Conservation (phyloP, 805 yeast genomes). For the Candida coleopterorum region DNA sequence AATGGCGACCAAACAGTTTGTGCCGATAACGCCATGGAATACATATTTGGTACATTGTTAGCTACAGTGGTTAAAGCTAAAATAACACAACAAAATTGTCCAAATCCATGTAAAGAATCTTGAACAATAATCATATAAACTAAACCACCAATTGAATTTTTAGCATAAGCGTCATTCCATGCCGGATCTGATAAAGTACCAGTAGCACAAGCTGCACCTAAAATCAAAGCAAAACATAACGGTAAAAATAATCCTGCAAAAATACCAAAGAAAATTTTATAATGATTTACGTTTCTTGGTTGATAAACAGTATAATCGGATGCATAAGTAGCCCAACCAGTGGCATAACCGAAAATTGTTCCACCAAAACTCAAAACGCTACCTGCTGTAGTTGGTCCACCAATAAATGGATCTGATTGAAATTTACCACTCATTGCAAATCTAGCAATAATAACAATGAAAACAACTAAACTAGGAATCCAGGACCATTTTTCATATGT, state of each 20-base stretch:
- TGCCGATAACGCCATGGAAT: slow-evolving; percentile 81
- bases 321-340: slow-evolving; percentile 94
- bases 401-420: slow-evolving; percentile 41
- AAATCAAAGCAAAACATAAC: slow-evolving; percentile 62
- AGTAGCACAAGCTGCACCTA: slow-evolving; percentile 85
- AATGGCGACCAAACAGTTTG: slow-evolving; percentile 80
- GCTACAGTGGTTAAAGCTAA: slow-evolving; percentile 84
- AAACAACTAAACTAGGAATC: slow-evolving; percentile 74
- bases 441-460: slow-evolving; percentile 76
- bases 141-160: slow-evolving; percentile 58
- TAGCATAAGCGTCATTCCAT: slow-evolving; percentile 26
- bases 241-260: slow-evolving; percentile 63
- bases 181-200: slow-evolving; percentile 45
- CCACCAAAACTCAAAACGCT: slow-evolving; percentile 77
- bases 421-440: slow-evolving; percentile 65
- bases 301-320: slow-evolving; percentile 90
- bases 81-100: slow-evolving; percentile 82
- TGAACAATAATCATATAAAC: slow-evolving; percentile 73
- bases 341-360: slow-evolving; percentile 78
- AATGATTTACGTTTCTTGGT: slow-evolving; percentile 57
- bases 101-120: slow-evolving; percentile 81
- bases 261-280: slow-evolving; percentile 60
- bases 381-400: slow-evolving; percentile 71
- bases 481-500: slow-evolving; percentile 79
- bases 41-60: slow-evolving; percentile 91